Evolutionary conservation across 306 rosid species (phyloP).

Genomic region (Citrullus amarus): DNA sequence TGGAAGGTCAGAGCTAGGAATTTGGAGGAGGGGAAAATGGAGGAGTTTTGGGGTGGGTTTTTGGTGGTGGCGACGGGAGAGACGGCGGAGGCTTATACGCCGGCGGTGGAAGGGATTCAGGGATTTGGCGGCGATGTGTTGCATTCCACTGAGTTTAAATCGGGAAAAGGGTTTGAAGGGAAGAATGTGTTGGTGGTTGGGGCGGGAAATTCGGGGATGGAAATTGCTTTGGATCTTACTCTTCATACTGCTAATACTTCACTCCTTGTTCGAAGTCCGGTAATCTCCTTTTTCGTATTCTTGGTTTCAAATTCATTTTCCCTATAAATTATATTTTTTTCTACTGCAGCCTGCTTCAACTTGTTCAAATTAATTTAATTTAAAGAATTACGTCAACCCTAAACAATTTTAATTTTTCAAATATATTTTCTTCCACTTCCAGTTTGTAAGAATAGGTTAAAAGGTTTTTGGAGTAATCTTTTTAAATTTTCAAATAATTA

Average conservation of each 20-base stretch:
- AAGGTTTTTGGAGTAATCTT: too few species aligned
- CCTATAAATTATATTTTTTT: too few species aligned
- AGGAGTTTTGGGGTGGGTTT: conserved; percentile 18
- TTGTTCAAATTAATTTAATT: too few species aligned
- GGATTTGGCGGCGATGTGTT: conserved; percentile 11
- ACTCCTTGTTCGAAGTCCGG: conserved; percentile 52
- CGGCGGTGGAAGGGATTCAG: conserved; percentile 9
- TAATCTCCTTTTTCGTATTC: not conserved
- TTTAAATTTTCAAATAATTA: too few species aligned
- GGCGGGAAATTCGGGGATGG: conserved; percentile 8
- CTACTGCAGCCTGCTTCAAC: too few species aligned
- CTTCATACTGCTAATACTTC: conserved; percentile 33
- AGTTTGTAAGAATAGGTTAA: too few species aligned
- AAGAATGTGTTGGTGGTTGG: conserved; percentile 23
- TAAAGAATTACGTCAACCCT: too few species aligned
- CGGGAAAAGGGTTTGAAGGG: not conserved
- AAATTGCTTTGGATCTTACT: conserved; percentile 14
- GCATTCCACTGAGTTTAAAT: conserved; percentile 3
- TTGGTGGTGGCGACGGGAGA: not conserved
- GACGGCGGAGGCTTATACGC: conserved; percentile 3
- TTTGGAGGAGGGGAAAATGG: not conserved
- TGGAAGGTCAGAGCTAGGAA: conserved; percentile 40
- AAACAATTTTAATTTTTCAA: too few species aligned
- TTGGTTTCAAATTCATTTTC: too few species aligned
- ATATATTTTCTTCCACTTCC: too few species aligned